Conservation (phyloP, 495 filamentous ascomycete species). For the Pyronema domesticum region DNA sequence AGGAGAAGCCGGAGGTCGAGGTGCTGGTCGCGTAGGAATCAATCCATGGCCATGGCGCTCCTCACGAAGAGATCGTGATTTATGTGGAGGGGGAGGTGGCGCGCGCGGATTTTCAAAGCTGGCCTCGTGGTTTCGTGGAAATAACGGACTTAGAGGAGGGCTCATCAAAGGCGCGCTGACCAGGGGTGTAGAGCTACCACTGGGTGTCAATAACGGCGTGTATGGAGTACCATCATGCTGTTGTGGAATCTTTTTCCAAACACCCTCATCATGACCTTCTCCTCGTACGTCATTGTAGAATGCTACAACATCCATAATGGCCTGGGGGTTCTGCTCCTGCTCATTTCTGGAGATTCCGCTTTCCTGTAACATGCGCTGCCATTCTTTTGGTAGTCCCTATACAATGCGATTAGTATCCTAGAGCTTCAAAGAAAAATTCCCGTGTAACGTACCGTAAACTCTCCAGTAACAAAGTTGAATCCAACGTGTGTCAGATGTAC, state of each 20-base stretch:
- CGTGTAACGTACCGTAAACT: conserved; percentile 61
- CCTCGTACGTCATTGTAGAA: conserved; percentile 92
- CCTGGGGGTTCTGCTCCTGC: conserved; percentile 85
- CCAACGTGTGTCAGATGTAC: conserved; percentile 96
- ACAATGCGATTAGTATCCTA: neutral
- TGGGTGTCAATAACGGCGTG: conserved; percentile 12
- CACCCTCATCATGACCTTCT: conserved; percentile 59
- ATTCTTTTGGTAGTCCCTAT: conserved; percentile 89
- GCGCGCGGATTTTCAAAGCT: conserved; percentile 96
- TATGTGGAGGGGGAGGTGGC: conserved; percentile 64
- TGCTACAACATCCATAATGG: conserved; percentile 81
- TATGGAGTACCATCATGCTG: conserved; percentile 14
- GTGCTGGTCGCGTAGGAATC: conserved; percentile 47
- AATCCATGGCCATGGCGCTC: conserved; percentile 34
- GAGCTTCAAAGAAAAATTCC: conserved; percentile 1
- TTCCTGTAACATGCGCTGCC: conserved; percentile 87
- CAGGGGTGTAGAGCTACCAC: conserved; percentile 28
- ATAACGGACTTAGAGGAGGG: conserved; percentile 77
- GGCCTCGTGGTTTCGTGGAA: conserved; percentile 73
- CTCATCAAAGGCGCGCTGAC: conserved; percentile 49
- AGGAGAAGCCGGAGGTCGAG: conserved; percentile 37
- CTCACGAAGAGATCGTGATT: conserved; percentile 15
- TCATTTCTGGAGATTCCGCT: conserved; percentile 93
- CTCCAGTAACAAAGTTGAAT: conserved; percentile 88
- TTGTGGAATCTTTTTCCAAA: conserved; percentile 89